phyloP scores from a whole-genome alignment of 2,329 filamentous ascomycete species.

The Paecilomyces dactylethromorphus region DNA sequence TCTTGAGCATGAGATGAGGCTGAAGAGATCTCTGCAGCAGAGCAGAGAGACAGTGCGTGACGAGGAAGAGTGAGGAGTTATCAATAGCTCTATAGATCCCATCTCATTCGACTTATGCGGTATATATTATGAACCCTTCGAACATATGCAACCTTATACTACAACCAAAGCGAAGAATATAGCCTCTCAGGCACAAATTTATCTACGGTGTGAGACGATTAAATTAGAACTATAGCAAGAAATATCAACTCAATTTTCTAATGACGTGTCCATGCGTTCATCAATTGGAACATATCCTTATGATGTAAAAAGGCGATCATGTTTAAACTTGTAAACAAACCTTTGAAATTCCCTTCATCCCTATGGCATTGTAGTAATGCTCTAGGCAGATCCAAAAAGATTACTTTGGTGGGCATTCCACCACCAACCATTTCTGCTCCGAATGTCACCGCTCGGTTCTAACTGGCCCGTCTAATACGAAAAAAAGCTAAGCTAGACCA shows the following conservation, averaged over 20 bases:
- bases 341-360: neutral
- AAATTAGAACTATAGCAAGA: too few relatives aligned
- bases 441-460: neutral
- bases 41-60: neutral
- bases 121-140: neutral
- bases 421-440: neutral
- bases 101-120: neutral
- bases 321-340: neutral
- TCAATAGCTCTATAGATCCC: neutral
- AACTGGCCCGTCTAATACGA: neutral
- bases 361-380: too few relatives aligned
- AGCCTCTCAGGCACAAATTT: too few relatives aligned
- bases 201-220: too few relatives aligned
- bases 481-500: neutral
- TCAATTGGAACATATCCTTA: too few relatives aligned
- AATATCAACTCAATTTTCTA: too few relatives aligned
- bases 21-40: neutral
- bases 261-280: too few relatives aligned
- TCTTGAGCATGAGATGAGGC: conserved; percentile 18
- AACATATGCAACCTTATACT: too few relatives aligned
- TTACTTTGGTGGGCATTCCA: too few relatives aligned
- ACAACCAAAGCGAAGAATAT: too few relatives aligned
- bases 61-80: neutral
- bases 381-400: too few relatives aligned
- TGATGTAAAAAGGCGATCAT: too few relatives aligned